A percentile compares a stretch with the other conserved stretches of the same genome.
Evolutionary conservation across 768 basidiomycete genomes (phyloP).

Genomic region (Lactifluus echinatus): DNA sequence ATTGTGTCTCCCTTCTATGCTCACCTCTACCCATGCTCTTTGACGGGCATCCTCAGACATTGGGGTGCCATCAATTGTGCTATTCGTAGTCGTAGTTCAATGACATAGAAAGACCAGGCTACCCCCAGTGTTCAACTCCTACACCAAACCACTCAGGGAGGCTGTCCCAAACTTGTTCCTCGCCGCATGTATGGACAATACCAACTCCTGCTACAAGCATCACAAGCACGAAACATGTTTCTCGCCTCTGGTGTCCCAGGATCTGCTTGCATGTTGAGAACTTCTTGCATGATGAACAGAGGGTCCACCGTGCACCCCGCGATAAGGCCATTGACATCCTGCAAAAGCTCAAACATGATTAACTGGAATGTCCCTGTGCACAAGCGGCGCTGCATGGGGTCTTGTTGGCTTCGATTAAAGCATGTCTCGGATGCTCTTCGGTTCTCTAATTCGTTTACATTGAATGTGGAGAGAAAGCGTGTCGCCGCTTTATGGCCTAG

Average conservation of each 20-base stretch:
- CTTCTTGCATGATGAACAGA: conserved; percentile 19
- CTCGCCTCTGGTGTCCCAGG: conserved; percentile 7
- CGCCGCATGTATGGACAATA: conserved; percentile 10
- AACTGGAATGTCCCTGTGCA: conserved; percentile 19
- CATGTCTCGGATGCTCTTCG: conserved; percentile 37
- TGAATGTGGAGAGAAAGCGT: conserved; percentile 69
- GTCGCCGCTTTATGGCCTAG: conserved; percentile 65
- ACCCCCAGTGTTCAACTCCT: conserved; percentile 16
- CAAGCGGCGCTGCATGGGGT: conserved; percentile 3
- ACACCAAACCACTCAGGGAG: conserved; percentile 20
- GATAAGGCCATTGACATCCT: conserved; percentile 18
- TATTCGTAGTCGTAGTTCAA: too few species aligned
- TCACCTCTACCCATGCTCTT: too few species aligned
- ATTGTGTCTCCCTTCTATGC: too few species aligned
- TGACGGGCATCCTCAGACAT: too few species aligned
- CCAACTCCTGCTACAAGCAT: conserved; percentile 15
- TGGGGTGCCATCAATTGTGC: too few species aligned
- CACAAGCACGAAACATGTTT: conserved; percentile 14
- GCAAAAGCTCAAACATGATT: conserved; percentile 17
- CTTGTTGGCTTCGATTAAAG: conserved; percentile 8
- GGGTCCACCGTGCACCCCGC: conserved; percentile 18
- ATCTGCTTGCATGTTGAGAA: conserved; percentile 13
- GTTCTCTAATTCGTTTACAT: conserved; percentile 66
- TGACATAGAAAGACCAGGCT: too few species aligned
- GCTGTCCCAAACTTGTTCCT: conserved; percentile 17